A percentile compares a stretch with the other conserved stretches of the same genome.
phyloP scores from a whole-genome alignment of 106 monocot genomes.

The Phalaenopsis equestris region DNA sequence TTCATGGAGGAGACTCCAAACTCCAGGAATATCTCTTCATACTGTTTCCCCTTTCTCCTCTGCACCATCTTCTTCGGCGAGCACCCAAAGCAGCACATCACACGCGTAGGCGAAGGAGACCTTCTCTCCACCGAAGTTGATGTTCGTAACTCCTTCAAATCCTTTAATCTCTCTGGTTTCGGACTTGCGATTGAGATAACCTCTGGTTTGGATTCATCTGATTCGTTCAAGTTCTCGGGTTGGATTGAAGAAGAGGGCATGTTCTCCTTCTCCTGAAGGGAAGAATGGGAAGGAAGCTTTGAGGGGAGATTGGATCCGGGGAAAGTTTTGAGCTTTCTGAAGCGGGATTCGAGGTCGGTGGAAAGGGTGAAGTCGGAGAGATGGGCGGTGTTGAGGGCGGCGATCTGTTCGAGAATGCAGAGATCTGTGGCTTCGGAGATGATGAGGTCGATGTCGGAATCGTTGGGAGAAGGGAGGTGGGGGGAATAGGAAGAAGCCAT shows the following conservation, averaged over 20 bases:
- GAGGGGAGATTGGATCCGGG: conserved; percentile 4
- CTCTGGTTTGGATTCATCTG: background rate
- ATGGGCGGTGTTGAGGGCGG: conserved; percentile 60
- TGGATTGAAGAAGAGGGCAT: background rate
- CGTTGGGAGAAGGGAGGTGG: conserved; percentile 12
- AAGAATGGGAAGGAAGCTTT: background rate
- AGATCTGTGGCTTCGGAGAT: conserved; percentile 54
- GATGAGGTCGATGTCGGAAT: conserved; percentile 36
- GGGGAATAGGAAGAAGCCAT: conserved; percentile 19
- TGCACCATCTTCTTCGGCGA: conserved; percentile 29
- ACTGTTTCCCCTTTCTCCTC: conserved; percentile 18
- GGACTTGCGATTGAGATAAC: background rate
- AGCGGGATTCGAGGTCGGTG: conserved; percentile 42
- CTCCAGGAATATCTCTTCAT: conserved; percentile 23
- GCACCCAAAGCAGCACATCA: conserved; percentile 37
- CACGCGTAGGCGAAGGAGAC: conserved; percentile 26
- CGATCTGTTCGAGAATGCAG: conserved; percentile 49
- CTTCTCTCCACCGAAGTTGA: background rate
- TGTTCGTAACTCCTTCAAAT: background rate
- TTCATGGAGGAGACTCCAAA: conserved; percentile 24
- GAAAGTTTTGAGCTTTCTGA: conserved; percentile 58
- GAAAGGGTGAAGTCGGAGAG: conserved; percentile 39
- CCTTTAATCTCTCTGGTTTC: background rate
- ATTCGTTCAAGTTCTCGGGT: background rate
- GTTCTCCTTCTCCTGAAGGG: conserved; percentile 15